Conservation (phyloP, 1,139 yeast genomes). For the Scheffersomyces parashehatae region DNA sequence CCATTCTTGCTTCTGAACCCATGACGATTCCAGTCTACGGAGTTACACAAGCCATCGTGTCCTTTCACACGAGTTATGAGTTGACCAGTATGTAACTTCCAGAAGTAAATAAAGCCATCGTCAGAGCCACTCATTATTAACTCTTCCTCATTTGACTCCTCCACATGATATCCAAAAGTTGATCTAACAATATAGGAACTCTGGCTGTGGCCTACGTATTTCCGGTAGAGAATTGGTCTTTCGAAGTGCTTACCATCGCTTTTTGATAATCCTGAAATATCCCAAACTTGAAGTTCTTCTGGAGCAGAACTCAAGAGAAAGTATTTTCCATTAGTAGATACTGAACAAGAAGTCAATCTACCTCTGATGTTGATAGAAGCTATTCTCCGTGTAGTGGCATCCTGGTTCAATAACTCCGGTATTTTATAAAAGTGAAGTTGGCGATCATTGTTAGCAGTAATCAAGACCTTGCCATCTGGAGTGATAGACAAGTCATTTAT, state of each 20-base stretch:
- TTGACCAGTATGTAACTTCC: conserved; percentile 78
- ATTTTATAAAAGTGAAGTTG: conserved; percentile 53
- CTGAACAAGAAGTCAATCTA: conserved; percentile 41
- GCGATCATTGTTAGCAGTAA: conserved; percentile 64
- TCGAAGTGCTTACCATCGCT: conserved; percentile 11
- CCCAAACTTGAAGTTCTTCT: conserved; percentile 82
- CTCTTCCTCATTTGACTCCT: conserved; percentile 54
- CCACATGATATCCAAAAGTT: conserved; percentile 61
- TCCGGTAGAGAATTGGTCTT: conserved; percentile 49
- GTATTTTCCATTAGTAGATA: conserved; percentile 44
- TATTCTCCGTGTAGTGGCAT: conserved; percentile 34
- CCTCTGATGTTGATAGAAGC: conserved; percentile 38
- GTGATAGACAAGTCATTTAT: conserved; percentile 69
- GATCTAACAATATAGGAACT: conserved; percentile 72
- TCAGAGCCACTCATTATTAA: conserved; percentile 80
- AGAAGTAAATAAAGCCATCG: conserved; percentile 74
- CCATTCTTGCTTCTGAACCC: conserved; percentile 22
- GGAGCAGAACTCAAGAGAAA: conserved; percentile 70
- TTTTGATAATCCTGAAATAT: conserved; percentile 30
- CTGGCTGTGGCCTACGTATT: conserved; percentile 72
- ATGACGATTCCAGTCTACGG: conserved; percentile 73
- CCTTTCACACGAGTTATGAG: conserved; percentile 60
- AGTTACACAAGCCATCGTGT: conserved; percentile 68
- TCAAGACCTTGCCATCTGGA: conserved; percentile 60
- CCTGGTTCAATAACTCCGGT: conserved; percentile 36